Base-by-base conservation (phyloP, 352 stramenopile species). In the Pythium aristosporum region DNA sequence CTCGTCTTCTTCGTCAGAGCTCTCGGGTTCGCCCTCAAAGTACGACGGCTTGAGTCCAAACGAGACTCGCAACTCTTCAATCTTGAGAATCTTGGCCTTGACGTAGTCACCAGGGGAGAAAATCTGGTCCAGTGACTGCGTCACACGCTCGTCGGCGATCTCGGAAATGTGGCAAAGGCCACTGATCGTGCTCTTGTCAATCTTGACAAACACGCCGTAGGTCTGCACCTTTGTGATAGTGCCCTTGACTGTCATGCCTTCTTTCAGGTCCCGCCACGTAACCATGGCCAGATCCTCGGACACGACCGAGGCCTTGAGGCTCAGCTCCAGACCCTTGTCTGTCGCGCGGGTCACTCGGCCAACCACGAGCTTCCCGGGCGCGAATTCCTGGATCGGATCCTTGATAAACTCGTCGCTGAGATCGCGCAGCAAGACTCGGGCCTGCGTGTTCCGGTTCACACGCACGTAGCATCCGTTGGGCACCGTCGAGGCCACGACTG, bases 1-100 rank as follows among this genome's bases (percentile, higher is more conserved):
- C 0, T 91, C 84, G 1, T 87, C 75, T 52, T 92, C 85, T 47
- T 95, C 86, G 57, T 92, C 85, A 4, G 82, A 89, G 63, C 82
- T 96, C 68, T 96, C 94, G 30, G 89, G 87, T 36, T 98, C 94
- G 56, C 89, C 87, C 18, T 91, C 89, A 70, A 99, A 98, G 73
- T 98, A 98, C 69, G 96, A 98, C 6, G 94, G 91, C 78, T 99
- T 99, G 39, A 99, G 84, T 43, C 96, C 96, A 34, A 99, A 97
- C 30, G 89, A 97, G 32, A 99, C 78, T 41, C 90, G 87, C 37
- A 89, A 85, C 42, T 89, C 73, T 53, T 98, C 91, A 47, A 98
- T 89, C 76, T 98, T 98, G 21, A 99, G 69, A 37, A 99, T 89
- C 62, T 98, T 93, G n/a, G 96, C 87, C 82, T 98, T 98, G 23